Conservation (phyloP, 495 filamentous ascomycete genomes). For the Penicillium paradoxum region DNA sequence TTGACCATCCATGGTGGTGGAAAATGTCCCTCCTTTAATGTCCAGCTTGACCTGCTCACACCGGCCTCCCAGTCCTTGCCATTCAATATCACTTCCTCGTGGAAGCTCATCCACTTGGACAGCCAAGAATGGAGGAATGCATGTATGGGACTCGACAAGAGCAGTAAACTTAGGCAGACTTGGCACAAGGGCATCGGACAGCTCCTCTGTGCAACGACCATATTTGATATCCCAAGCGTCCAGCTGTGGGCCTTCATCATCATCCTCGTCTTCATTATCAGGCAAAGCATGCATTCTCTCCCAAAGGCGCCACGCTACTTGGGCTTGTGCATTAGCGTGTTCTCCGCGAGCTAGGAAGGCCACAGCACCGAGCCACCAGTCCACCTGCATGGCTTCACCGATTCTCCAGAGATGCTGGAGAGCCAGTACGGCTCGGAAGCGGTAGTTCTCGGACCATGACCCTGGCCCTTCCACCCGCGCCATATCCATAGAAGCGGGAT, state of each 20-base stretch:
- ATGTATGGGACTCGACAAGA: conserved; percentile 14
- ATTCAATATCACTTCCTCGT: conserved; percentile 64
- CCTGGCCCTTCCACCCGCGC: conserved; percentile 5
- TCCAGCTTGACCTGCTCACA: conserved; percentile 25
- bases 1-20: conserved; percentile 17
- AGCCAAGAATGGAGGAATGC: conserved; percentile 61
- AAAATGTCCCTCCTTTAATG: conserved; percentile 15
- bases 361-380: conserved; percentile 67
- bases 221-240: conserved; percentile 72
- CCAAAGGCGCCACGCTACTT: conserved; percentile 49
- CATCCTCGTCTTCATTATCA: conserved; percentile 30
- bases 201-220: conserved; percentile 35
- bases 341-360: conserved; percentile 56
- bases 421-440: conserved; percentile 54
- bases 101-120: conserved; percentile 70
- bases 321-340: conserved; percentile 30
- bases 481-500: conserved; percentile 73
- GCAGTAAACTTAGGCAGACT: conserved; percentile 31
- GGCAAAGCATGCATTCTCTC: conserved; percentile 37
- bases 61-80: conserved; percentile 52
- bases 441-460: conserved; percentile 32
- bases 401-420: conserved; percentile 91
- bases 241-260: conserved; percentile 43
- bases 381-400: conserved; percentile 62
- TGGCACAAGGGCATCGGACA: conserved; percentile 10